phyloP scores from a whole-genome alignment of 148 eudicot genomes.

The Rhododendron simsii region DNA sequence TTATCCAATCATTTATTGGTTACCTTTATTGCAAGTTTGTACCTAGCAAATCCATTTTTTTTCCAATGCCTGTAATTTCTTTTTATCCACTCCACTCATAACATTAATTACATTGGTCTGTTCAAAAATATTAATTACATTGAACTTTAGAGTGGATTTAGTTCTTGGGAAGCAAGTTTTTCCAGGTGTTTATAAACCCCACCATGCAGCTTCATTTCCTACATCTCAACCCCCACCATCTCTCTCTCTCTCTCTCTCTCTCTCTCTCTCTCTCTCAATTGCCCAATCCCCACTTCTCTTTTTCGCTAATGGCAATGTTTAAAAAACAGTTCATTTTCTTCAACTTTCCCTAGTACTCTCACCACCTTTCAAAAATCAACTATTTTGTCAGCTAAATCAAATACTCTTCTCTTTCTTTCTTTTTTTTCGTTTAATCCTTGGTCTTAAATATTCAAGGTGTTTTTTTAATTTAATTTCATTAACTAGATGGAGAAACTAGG shows the following conservation, averaged over 20 bases:
- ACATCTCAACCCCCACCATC: neutral
- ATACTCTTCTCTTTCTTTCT: neutral
- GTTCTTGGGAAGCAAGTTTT: neutral
- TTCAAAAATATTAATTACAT: neutral
- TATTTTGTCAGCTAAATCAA: neutral
- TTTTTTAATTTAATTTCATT: neutral
- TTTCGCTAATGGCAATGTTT: neutral
- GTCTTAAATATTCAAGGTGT: neutral
- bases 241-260: neutral
- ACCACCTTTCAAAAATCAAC: neutral
- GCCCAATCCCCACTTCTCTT: neutral
- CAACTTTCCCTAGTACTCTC: neutral
- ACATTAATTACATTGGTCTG: neutral
- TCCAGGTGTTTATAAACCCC: neutral
- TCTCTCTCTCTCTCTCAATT: neutral
- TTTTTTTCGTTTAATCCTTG: neutral
- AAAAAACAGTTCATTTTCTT: neutral
- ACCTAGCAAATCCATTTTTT: neutral
- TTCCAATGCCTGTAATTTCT: neutral
- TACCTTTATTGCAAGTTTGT: too few species aligned
- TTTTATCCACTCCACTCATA: neutral
- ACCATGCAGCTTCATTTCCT: neutral
- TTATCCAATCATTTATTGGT: too few species aligned
- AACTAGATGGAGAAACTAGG: constrained; percentile 15
- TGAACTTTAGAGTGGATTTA: neutral